phyloP scores from a whole-genome alignment of 2,329 filamentous ascomycete genomes.

The Oidium heveae region DNA sequence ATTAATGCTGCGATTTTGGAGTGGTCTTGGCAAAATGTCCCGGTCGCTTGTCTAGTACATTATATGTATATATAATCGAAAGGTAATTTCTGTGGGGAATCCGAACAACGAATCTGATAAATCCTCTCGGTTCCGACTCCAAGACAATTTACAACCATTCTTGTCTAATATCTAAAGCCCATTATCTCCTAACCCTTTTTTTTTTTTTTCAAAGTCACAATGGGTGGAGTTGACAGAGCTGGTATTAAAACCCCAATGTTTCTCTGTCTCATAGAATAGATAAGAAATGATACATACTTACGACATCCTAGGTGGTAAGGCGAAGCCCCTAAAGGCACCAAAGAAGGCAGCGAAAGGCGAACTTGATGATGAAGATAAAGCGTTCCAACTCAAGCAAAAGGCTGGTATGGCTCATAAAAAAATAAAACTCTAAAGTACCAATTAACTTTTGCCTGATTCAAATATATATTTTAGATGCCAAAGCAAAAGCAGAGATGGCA shows the following conservation, averaged over 20 bases:
- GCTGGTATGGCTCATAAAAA: constrained; percentile 34
- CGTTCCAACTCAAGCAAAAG: constrained; percentile 60
- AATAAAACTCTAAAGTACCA: neutral
- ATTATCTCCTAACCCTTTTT: constrained; percentile 9
- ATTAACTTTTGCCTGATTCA: constrained; percentile 1
- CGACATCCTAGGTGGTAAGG: constrained; percentile 42
- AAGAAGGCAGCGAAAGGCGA: constrained; percentile 61
- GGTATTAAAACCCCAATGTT: constrained; percentile 18
- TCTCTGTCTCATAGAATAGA: neutral
- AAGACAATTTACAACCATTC: too few relatives aligned
- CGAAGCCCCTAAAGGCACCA: constrained; percentile 62
- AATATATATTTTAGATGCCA: constrained; percentile 32
- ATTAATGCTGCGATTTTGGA: too few relatives aligned
- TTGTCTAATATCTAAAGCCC: neutral
- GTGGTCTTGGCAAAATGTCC: too few relatives aligned
- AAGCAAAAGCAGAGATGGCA: constrained; percentile 66
- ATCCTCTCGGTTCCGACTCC: too few relatives aligned
- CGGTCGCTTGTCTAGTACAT: too few relatives aligned
- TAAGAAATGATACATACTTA: constrained; percentile 6
- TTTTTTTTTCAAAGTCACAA: constrained; percentile 20
- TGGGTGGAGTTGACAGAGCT: constrained; percentile 44
- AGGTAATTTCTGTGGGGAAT: too few relatives aligned
- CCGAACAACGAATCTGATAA: too few relatives aligned
- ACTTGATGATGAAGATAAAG: constrained; percentile 65
- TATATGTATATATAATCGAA: too few relatives aligned